phyloP scores from a whole-genome alignment of 257 asterid genomes.

The Avicennia marina region DNA sequence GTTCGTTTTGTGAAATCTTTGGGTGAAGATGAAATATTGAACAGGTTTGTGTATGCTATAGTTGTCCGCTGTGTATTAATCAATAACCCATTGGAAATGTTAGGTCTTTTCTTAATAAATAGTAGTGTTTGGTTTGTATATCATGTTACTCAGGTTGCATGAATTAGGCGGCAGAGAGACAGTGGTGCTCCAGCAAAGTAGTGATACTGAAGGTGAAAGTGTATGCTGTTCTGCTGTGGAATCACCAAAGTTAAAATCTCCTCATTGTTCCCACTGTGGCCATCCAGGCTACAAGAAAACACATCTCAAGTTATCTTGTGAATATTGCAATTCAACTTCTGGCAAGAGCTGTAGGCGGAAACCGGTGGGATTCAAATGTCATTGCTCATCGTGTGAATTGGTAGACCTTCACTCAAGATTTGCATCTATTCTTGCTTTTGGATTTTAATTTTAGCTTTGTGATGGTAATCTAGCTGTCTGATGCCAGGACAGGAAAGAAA shows the following conservation, averaged over 20 bases:
- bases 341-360: conserved; percentile 59
- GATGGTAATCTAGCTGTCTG: conserved; percentile 14
- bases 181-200: conserved; percentile 19
- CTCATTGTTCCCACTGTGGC: conserved; percentile 93
- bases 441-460: conserved; percentile 9
- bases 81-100: not conserved
- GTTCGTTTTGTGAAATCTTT: conserved; percentile 76
- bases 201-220: conserved; percentile 24
- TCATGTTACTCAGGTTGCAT: conserved; percentile 49
- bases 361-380: conserved; percentile 68
- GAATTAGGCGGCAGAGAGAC: conserved; percentile 51
- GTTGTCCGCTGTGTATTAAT: conserved; percentile 5
- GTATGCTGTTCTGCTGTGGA: conserved; percentile 29
- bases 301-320: conserved; percentile 70
- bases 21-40: conserved; percentile 58
- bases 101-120: not conserved
- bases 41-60: conserved; percentile 39
- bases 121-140: not conserved
- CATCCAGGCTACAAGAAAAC: conserved; percentile 86
- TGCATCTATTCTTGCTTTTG: not conserved
- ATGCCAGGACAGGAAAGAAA: conserved; percentile 64
- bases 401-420: conserved; percentile 27
- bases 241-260: conserved; percentile 41
- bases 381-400: conserved; percentile 61
- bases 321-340: conserved; percentile 45